Base-by-base conservation (phyloP, 2,329 filamentous ascomycete species). In the Ophiocordyceps camponoti-rufipedis region DNA sequence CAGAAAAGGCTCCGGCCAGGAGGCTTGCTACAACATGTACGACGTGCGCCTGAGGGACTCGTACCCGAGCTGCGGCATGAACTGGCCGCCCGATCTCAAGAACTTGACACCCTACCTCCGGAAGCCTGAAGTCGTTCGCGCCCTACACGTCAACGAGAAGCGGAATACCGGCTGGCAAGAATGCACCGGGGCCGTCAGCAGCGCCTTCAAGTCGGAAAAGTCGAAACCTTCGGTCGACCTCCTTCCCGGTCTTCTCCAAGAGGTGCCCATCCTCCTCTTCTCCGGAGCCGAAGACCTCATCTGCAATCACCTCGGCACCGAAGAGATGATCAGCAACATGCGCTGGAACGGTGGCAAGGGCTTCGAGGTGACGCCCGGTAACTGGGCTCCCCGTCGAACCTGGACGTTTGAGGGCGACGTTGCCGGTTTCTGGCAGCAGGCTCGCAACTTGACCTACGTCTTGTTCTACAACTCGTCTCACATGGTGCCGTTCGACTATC, bases 401-500 rank as follows among this genome's bases (percentile, higher is more conserved):
- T 98, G 91, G 93, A 84, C 79, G 1, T 95, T 96, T 52, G 91
- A 96, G 62, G 85, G 81, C 49, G 76, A 94, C 53, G 67, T 77
- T 1, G 88, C 88, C 4, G 91, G 91, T 23, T 85, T 93, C 57
- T 98, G 89, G 71, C 93, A 98, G 62, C 78, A 87, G 59, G 89
- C 91, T 2, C 80, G 93, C 52, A 98, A 98, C 63, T 66, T 98
- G 49, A 95, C 91, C 1, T 98, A 98, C 58, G 80, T 98, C 31
- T 71, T 93, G 39, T 94, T 96, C 65, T 85, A 94, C 69, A 94
- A 98, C 61, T 80, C 86, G 14, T 94, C 85, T 44, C 91, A 98
- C 63, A 98, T 98, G 91, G 91, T 98, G 1, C 93, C 91, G 1
- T 96, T 91, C 57, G 89, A 98, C 62, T 84, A 83, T 54, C 81